Percentiles rank a stretch among this genome's conserved stretches.
Conservation (phyloP, 768 basidiomycete species). For the Suillus paluster region DNA sequence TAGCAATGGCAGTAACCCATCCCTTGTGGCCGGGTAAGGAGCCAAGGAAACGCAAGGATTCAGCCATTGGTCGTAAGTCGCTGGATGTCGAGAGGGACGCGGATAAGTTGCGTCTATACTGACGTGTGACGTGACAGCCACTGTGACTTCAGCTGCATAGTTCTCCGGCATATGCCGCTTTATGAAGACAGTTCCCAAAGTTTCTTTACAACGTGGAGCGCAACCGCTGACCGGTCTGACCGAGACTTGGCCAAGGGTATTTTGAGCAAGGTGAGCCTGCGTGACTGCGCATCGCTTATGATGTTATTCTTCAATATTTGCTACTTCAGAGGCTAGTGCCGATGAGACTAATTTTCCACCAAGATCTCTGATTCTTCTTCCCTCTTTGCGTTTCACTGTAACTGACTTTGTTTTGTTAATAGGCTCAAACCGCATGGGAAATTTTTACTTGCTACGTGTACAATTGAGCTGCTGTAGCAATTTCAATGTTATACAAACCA, state of each 20-base stretch:
- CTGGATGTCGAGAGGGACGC: conserved; percentile 27
- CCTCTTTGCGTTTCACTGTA: background rate
- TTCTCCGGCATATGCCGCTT: conserved; percentile 41
- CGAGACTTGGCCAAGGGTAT: background rate
- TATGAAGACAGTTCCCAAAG: background rate
- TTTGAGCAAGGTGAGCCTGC: conserved; percentile 21
- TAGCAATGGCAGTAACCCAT: conserved; percentile 99
- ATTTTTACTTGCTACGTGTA: background rate
- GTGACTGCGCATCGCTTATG: conserved; percentile 24
- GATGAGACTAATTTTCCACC: conserved; percentile 70
- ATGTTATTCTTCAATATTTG: conserved; percentile 62
- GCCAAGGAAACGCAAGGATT: conserved; percentile 90
- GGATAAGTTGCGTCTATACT: conserved; percentile 28
- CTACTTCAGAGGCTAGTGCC: conserved; percentile 66
- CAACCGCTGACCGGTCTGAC: background rate
- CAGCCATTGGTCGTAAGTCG: conserved; percentile 60
- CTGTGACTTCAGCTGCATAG: conserved; percentile 66
- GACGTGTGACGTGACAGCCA: conserved; percentile 59
- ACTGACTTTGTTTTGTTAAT: conserved; percentile 9
- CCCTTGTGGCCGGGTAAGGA: conserved; percentile 92
- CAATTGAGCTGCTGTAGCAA: background rate
- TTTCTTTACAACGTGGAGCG: background rate
- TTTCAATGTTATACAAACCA: background rate
- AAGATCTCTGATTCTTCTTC: conserved; percentile 63
- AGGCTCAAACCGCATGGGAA: background rate